Conservation (phyloP, 2,329 filamentous ascomycete species). For the Hymenoscyphus infarciens region DNA sequence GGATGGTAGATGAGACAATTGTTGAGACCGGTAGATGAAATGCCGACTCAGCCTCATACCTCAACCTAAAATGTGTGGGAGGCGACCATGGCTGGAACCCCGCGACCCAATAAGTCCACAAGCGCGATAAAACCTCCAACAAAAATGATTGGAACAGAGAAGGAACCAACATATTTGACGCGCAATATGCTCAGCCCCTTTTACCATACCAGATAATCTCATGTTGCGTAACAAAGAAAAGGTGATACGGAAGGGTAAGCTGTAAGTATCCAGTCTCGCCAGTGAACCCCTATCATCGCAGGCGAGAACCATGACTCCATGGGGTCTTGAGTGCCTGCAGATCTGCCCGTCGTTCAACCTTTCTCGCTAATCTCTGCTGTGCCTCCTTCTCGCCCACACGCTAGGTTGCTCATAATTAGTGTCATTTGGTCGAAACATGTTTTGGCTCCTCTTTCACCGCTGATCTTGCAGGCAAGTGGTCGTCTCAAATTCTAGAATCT, state of each 20-base stretch:
- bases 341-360: constrained; percentile 10
- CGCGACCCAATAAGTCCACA: not conserved
- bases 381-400: not conserved
- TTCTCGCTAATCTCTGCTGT: constrained; percentile 8
- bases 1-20: not conserved
- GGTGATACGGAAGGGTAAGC: not conserved
- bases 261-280: not conserved
- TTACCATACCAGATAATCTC: constrained; percentile 4
- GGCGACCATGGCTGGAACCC: not conserved
- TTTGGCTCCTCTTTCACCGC: not conserved
- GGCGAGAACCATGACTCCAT: not conserved
- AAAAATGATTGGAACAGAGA: not conserved
- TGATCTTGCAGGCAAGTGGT: not conserved
- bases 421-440: constrained; percentile 5
- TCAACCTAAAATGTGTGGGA: constrained; percentile 2
- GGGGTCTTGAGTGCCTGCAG: not conserved
- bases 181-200: constrained; percentile 9
- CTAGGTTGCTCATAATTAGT: constrained; percentile 2
- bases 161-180: not conserved
- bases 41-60: not conserved
- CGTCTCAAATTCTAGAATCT: not conserved
- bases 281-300: constrained; percentile 6
- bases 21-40: not conserved
- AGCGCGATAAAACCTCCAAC: not conserved
- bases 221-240: constrained; percentile 1